A percentile compares a stretch with the other conserved stretches of the same genome.
Evolutionary conservation across 495 filamentous ascomycete species (phyloP).

Genomic region (Aspergillus homomorphus): DNA sequence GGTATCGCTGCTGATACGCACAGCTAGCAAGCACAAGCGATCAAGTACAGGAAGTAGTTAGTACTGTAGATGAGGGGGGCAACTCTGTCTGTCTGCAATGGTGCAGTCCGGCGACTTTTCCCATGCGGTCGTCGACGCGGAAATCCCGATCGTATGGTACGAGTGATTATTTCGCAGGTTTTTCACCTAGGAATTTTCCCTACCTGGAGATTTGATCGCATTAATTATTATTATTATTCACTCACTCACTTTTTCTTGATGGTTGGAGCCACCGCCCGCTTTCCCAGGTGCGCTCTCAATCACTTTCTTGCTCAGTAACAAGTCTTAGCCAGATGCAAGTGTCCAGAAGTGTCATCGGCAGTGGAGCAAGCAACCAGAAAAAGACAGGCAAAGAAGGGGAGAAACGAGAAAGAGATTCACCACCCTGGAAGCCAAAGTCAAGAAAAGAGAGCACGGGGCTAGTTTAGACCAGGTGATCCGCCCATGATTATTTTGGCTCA

Average conservation of each 20-base stretch:
- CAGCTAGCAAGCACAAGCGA: background rate
- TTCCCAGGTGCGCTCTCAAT: constrained; percentile 5
- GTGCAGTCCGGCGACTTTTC: constrained; percentile 25
- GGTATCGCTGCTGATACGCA: background rate
- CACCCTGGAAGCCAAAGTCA: background rate
- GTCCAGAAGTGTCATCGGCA: constrained; percentile 25
- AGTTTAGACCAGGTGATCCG: constrained; percentile 3
- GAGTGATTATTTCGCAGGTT: constrained; percentile 8
- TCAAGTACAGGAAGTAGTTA: too few species aligned
- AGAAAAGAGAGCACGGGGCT: constrained; percentile 1
- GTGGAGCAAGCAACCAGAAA: constrained; percentile 14
- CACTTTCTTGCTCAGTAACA: background rate
- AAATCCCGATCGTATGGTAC: constrained; percentile 29
- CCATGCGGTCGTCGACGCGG: constrained; percentile 11
- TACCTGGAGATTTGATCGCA: background rate
- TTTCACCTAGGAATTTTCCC: background rate
- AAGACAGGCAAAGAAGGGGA: background rate
- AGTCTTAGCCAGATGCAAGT: constrained; percentile 23
- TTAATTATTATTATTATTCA: background rate
- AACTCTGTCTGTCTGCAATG: constrained; percentile 1
- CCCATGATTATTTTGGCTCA: background rate
- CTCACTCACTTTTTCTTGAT: background rate
- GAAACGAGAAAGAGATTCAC: background rate
- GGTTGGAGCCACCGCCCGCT: constrained; percentile 20
- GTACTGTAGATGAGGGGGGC: background rate